A percentile compares a stretch with the other conserved stretches of the same genome.
Conservation (phyloP, 805 yeast species). For the Cyberlindnera mycetangii region DNA sequence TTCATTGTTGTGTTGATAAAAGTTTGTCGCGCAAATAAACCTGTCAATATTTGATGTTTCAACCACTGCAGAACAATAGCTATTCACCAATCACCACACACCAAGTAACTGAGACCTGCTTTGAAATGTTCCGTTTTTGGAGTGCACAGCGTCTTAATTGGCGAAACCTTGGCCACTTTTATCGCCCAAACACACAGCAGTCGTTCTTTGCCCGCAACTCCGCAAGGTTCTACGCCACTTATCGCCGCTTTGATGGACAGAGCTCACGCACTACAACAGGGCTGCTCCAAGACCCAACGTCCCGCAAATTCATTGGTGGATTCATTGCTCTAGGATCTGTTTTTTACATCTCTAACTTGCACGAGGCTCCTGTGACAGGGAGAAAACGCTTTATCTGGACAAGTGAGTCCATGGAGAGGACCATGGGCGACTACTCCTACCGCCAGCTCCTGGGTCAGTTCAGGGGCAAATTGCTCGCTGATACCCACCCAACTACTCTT, state of each 20-base stretch:
- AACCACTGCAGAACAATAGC: no score
- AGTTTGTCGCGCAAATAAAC: background rate
- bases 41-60: no score
- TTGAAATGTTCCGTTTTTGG: conserved; percentile 6
- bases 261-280: conserved; percentile 16
- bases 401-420: conserved; percentile 59
- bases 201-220: conserved; percentile 10
- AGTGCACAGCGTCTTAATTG: background rate
- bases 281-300: conserved; percentile 26
- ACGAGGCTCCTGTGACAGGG: conserved; percentile 79
- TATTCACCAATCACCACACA: background rate
- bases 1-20: background rate
- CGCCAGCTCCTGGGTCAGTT: conserved; percentile 55
- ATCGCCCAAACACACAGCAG: conserved; percentile 9
- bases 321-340: conserved; percentile 34
- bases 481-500: conserved; percentile 53
- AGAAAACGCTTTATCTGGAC: conserved; percentile 71
- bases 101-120: background rate
- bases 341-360: conserved; percentile 52
- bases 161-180: conserved; percentile 6
- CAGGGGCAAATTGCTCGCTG: conserved; percentile 53
- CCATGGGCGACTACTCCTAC: conserved; percentile 64
- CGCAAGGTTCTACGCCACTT: conserved; percentile 33
- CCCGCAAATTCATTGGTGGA: conserved; percentile 32
- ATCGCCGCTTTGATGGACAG: conserved; percentile 35